Conservation (phyloP, 768 basidiomycete species). For the Tephrocybe sp. region DNA sequence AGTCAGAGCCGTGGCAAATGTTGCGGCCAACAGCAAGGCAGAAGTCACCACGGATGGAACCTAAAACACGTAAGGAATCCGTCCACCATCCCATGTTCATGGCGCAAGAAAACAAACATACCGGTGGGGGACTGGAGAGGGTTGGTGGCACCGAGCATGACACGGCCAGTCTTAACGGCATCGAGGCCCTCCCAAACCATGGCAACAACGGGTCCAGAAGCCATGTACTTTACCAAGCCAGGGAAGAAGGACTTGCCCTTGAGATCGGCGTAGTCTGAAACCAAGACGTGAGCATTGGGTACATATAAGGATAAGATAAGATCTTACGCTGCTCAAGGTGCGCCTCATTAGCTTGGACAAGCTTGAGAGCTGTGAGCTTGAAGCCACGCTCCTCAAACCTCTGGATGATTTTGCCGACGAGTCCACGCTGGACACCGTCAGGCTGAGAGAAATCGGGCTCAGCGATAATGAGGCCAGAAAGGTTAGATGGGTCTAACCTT, state of each 20-base stretch:
- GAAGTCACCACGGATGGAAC: slow-evolving; percentile 95
- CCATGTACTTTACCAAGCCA: slow-evolving; percentile 95
- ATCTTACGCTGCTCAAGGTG: slow-evolving; percentile 88
- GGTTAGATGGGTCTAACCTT: slow-evolving; percentile 57
- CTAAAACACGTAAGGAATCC: slow-evolving; percentile 32
- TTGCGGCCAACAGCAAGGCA: slow-evolving; percentile 93
- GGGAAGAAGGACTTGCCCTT: slow-evolving; percentile 95
- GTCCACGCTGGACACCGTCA: slow-evolving; percentile 96
- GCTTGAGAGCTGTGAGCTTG: slow-evolving; percentile 95
- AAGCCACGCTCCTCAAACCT: slow-evolving; percentile 98
- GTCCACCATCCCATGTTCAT: slow-evolving; percentile 3
- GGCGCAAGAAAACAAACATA: slow-evolving; percentile 29
- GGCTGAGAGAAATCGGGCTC: slow-evolving; percentile 50
- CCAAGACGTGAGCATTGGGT: slow-evolving; percentile 8
- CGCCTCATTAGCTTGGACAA: slow-evolving; percentile 71
- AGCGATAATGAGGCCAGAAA: slow-evolving; percentile 4
- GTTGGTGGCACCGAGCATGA: slow-evolving; percentile 96
- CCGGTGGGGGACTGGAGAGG: slow-evolving; percentile 87
- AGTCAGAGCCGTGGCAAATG: slow-evolving; percentile 90
- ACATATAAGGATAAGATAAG: slow-evolving; percentile 11
- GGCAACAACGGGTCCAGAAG: slow-evolving; percentile 89
- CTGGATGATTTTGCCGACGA: slow-evolving; percentile 92
- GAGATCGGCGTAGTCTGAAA: slow-evolving; percentile 92
- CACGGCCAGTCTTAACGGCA: slow-evolving; percentile 92
- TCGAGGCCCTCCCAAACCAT: slow-evolving; percentile 97